These are phyloP conservation scores for Eucalyptus polybractea DNA, from an alignment of 345 rosid species.

Conservation along the genomic window DNA sequence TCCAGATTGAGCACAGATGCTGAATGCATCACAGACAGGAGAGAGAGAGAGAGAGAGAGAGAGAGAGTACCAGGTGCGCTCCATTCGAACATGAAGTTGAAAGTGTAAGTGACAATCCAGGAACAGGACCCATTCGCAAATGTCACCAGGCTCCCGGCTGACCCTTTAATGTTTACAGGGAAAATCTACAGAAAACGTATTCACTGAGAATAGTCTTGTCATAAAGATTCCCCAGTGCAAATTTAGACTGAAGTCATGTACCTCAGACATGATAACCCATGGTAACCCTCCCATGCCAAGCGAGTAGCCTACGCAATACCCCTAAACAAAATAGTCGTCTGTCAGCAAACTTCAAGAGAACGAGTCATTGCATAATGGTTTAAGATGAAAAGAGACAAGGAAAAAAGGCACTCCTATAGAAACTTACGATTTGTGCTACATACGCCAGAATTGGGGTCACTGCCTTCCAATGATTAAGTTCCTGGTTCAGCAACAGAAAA, in stretches of 20 bases:
- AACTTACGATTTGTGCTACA: accelerated
- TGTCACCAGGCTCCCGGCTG: constrained; percentile 42
- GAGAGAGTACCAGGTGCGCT: constrained; percentile 23
- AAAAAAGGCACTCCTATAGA: no score
- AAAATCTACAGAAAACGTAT: neutral
- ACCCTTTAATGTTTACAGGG: constrained; percentile 19
- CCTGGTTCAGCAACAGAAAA: no score
- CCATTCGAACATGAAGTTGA: constrained; percentile 35
- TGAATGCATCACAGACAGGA: neutral
- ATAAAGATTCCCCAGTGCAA: neutral
- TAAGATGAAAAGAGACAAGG: no score
- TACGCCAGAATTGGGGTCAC: no score
- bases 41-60: neutral
- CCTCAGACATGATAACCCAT: no score
- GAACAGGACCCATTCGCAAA: constrained; percentile 31
- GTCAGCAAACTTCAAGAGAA: no score
- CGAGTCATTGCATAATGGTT: accelerated
- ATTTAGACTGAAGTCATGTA: neutral
- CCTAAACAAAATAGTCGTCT: no score
- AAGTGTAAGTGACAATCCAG: constrained; percentile 32
- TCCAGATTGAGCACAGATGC: neutral
- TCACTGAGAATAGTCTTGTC: neutral
- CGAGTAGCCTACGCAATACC: accelerated
- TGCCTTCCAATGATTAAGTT: no score
- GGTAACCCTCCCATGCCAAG: no score